Conservation (phyloP, 129 eudicot genomes). For the Centaurea solstitialis region DNA sequence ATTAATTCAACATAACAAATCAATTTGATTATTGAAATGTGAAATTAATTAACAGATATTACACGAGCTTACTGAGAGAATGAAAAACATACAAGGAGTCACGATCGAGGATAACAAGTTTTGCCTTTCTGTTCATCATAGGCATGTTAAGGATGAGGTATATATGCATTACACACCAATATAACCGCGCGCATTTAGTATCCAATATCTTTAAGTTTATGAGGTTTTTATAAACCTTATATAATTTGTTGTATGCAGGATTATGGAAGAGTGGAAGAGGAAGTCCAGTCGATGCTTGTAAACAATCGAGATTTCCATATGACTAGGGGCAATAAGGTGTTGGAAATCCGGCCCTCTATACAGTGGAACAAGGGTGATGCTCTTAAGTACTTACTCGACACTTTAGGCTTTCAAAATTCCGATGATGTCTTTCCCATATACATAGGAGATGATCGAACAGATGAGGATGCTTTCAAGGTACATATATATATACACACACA, state of each 20-base stretch:
- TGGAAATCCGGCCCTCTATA: slow-evolving; percentile 55
- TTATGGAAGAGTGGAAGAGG: slow-evolving; percentile 33
- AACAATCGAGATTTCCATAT: slow-evolving; percentile 29
- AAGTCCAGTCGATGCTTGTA: slow-evolving; percentile 30
- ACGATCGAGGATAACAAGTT: slow-evolving; percentile 52
- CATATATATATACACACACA: not conserved
- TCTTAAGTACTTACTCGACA: slow-evolving; percentile 40
- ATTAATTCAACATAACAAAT: not conserved
- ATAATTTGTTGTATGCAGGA: slow-evolving; percentile 31
- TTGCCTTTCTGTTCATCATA: slow-evolving; percentile 58
- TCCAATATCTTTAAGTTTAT: not conserved
- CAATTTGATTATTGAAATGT: not conserved
- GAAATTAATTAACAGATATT: slow-evolving; percentile 13
- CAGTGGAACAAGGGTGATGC: slow-evolving; percentile 66
- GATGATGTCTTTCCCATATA: slow-evolving; percentile 50
- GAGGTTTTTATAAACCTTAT: not conserved
- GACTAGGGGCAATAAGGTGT: slow-evolving; percentile 56
- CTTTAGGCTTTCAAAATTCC: slow-evolving; percentile 38
- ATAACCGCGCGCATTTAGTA: not conserved
- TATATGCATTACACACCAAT: not conserved
- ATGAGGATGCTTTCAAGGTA: slow-evolving; percentile 69
- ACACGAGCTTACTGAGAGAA: slow-evolving; percentile 36
- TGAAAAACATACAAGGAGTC: slow-evolving; percentile 37
- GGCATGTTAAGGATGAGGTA: slow-evolving; percentile 59
- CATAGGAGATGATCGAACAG: slow-evolving; percentile 60